Base-by-base conservation (phyloP, 2,329 filamentous ascomycete species). In the Talaromyces sp. region DNA sequence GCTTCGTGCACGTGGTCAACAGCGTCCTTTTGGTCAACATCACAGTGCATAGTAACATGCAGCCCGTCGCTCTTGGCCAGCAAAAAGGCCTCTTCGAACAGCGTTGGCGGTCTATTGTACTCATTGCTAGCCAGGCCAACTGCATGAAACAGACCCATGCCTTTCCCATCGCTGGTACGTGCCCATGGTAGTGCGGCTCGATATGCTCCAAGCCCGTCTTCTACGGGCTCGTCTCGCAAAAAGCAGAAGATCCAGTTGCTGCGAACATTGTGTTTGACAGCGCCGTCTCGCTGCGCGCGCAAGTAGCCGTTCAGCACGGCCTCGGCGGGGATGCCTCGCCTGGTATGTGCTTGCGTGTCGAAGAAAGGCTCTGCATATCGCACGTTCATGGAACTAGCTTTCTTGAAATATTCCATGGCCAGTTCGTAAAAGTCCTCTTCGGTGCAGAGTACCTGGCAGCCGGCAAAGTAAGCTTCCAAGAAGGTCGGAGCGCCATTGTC, bases 11-110 rank as follows among this genome's bases (percentile, higher is more conserved):
- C 72, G 61, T 83, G 78, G 27, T 74, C 74, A 24, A 75, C 74
- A 0, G 77, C 76, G 61, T 81, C 78, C 59, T 79, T 77, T 63
- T 82, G 78, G 51, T 79, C 80, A 51, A 82, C 78, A 61, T 83
- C 81, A 66, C 79, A 82, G 59, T 83, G 81, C 65, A 76, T 76
- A 2, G 80, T 83, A 14, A 80, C 68, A 41, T 77, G 74, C 11
- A 58, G 41, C 24, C 56, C 56, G 24, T 58, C 56, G 7, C 27
- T 32, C 11, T 32, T 58, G 17, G 56, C 56, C 24, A 58, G n/a
- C 29, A 24, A 58, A 80, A 71, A 82, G 0, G 72, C 69, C 17
- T 72, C 64, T 54, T 79, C 75, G 62, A 82, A 81, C 29, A 81
- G 68, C 54, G 70, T 67, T 0, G 79, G 79, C 7, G 79, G 80